Evolutionary conservation across 345 rosid genomes (phyloP).

Genomic region (Salix exigua): DNA sequence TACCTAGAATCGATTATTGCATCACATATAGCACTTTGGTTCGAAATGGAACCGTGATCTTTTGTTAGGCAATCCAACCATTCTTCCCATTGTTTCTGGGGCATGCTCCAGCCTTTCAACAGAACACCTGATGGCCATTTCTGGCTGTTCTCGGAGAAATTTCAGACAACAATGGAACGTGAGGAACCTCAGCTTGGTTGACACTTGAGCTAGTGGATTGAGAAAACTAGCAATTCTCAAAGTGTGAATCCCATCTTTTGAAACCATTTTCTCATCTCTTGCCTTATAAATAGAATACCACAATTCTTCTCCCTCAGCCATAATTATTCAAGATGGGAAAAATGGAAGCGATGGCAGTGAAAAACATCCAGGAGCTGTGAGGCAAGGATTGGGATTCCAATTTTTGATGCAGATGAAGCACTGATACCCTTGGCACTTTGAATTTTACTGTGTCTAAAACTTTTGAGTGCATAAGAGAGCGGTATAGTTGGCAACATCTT

Average conservation of each 20-base stretch:
- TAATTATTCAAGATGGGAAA: too few relatives aligned
- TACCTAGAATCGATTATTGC: conserved; percentile 4
- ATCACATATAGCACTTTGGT: neutral
- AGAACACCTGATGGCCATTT: neutral
- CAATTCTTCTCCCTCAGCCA: too few relatives aligned
- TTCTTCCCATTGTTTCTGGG: neutral
- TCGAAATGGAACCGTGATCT: neutral
- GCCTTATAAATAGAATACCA: neutral
- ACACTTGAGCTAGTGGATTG: neutral
- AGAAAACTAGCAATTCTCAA: neutral
- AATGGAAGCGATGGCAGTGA: too few relatives aligned
- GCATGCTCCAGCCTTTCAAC: neutral
- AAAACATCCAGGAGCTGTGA: too few relatives aligned
- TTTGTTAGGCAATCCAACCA: neutral
- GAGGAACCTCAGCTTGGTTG: neutral
- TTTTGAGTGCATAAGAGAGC: neutral
- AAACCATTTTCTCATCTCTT: neutral
- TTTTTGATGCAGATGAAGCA: too few relatives aligned
- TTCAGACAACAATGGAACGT: neutral
- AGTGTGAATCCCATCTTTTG: neutral
- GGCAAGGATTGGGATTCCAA: too few relatives aligned
- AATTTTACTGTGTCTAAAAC: neutral
- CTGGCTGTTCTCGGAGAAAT: neutral
- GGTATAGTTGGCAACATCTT: neutral
- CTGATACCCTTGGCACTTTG: too few relatives aligned